Base-by-base conservation (phyloP, 148 eudicot species). In the Chenopodium album region DNA sequence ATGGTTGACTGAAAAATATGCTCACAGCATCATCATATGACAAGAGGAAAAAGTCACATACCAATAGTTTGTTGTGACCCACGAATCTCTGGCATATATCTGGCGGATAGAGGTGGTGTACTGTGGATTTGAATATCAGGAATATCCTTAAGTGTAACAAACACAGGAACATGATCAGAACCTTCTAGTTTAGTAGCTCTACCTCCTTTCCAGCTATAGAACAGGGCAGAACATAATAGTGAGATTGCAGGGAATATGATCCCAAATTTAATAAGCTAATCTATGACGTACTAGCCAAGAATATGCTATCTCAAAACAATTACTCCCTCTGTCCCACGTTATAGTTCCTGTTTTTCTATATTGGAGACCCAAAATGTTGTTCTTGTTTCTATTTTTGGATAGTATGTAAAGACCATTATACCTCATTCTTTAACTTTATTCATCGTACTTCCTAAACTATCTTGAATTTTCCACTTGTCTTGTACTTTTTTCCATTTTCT, bases 151-250 rank as follows among this genome's bases (percentile, higher is more conserved):
- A 96, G 82, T 64, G 86, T 88, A 75, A 79, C 82, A 77, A 87
- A 94, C 85, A 96, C 99, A 44, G 99, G 99, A 89, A 81, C 97
- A 84, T 96, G 99, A 87, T 96, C 99, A 52, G 99, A 96, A 63
- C 99, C 99, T 89, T 96, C 97, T 78, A 94, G 82, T 87, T 92
- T 96, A 60, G 87, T 83, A 78, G 79, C 89, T 90, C 85, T 90
- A 74, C 92, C 93, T 76, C 90, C 96, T 83, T 92, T 95, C 94
- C 95, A 90, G 88, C 98, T 93, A 86, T 70, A 73, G 73, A 75
- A 54, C 59, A 10, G 60, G 65, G 62, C 70, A 77, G 46, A 71
- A 79, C 48, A n/a, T 22, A 26, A 4, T n/a, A 31, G 28, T 16
- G 48, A 75, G 47, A 54, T 71, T 37, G 23, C 14, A 48, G 52